A percentile compares a stretch with the other conserved stretches of the same genome.
These are phyloP conservation scores for Pythium rishiriense DNA, from an alignment of 352 stramenopile species.

Conservation along the genomic window DNA sequence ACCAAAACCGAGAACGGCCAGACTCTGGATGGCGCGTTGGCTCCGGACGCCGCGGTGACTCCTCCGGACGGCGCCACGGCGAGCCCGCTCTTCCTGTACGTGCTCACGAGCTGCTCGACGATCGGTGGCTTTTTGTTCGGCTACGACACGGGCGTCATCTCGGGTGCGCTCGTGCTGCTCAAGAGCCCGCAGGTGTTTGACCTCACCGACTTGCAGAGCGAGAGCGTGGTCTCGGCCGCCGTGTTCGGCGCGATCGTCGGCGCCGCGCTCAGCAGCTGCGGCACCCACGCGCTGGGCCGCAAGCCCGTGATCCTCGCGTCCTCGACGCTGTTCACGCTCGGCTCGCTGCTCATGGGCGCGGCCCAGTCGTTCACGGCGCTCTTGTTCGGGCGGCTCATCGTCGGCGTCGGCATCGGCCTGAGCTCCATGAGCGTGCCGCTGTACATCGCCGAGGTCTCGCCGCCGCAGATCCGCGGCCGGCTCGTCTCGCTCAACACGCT, in stretches of 20 bases:
- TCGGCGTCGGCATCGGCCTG: conserved; percentile 66
- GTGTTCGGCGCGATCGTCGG: conserved; percentile 73
- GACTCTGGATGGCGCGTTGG: neutral
- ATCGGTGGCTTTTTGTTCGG: conserved; percentile 81
- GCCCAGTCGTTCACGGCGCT: conserved; percentile 51
- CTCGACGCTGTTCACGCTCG: conserved; percentile 61
- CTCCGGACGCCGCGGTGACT: neutral
- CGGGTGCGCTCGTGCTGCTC: conserved; percentile 69
- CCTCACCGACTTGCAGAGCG: conserved; percentile 56
- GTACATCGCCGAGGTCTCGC: conserved; percentile 78
- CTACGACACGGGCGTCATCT: conserved; percentile 85
- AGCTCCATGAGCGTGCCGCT: conserved; percentile 79
- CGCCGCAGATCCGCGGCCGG: conserved; percentile 56
- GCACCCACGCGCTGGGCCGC: conserved; percentile 62
- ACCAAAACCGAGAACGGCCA: neutral
- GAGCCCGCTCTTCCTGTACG: conserved; percentile 42
- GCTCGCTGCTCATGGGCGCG: conserved; percentile 57
- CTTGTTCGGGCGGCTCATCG: conserved; percentile 54
- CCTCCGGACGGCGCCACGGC: neutral
- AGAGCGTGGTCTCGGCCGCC: conserved; percentile 69
- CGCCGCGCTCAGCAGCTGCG: conserved; percentile 51
- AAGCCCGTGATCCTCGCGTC: conserved; percentile 65
- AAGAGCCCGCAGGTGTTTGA: conserved; percentile 62
- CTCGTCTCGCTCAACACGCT: conserved; percentile 83
- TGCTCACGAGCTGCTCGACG: conserved; percentile 70